phyloP scores from a whole-genome alignment of 495 filamentous ascomycete species.

The Xylaria castorea region DNA sequence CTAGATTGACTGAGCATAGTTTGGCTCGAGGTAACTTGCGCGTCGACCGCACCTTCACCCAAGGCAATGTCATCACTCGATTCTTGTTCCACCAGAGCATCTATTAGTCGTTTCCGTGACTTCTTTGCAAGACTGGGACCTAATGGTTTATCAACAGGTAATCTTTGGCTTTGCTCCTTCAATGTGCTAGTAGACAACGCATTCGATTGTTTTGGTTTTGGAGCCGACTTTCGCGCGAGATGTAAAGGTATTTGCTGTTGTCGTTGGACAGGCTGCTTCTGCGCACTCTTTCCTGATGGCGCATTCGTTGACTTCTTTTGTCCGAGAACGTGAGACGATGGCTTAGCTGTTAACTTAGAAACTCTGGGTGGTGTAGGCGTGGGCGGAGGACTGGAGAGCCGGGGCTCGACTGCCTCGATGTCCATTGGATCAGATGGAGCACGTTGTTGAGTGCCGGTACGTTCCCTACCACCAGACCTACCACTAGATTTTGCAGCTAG shows the following conservation, averaged over 20 bases:
- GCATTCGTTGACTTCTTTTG: background rate
- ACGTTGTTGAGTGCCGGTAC: background rate
- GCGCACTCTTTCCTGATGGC: conserved; percentile 28
- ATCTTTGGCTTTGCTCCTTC: background rate
- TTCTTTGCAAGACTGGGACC: conserved; percentile 26
- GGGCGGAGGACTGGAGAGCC: conserved; percentile 39
- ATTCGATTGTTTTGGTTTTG: conserved; percentile 6
- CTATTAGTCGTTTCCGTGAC: conserved; percentile 60
- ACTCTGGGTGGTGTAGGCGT: conserved; percentile 36
- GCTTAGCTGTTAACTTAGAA: conserved; percentile 26
- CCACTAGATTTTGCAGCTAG: conserved; percentile 1
- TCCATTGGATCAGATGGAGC: conserved; percentile 30
- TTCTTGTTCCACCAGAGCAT: conserved; percentile 58
- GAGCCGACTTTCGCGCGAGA: conserved; percentile 22
- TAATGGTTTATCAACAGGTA: background rate
- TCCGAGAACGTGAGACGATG: background rate
- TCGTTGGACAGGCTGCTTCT: conserved; percentile 21
- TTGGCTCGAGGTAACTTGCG: conserved; percentile 27
- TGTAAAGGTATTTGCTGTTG: conserved; percentile 50
- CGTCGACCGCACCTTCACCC: conserved; percentile 26
- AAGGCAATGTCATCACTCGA: conserved; percentile 27
- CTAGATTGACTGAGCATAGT: conserved; percentile 30
- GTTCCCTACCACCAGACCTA: background rate
- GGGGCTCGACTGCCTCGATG: conserved; percentile 27
- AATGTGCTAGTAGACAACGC: conserved; percentile 14